Evolutionary conservation across 202 grass and related monocot species (phyloP), one percentile per base, ranked within the genome.

Genomic region (Setaria italica): DNA sequence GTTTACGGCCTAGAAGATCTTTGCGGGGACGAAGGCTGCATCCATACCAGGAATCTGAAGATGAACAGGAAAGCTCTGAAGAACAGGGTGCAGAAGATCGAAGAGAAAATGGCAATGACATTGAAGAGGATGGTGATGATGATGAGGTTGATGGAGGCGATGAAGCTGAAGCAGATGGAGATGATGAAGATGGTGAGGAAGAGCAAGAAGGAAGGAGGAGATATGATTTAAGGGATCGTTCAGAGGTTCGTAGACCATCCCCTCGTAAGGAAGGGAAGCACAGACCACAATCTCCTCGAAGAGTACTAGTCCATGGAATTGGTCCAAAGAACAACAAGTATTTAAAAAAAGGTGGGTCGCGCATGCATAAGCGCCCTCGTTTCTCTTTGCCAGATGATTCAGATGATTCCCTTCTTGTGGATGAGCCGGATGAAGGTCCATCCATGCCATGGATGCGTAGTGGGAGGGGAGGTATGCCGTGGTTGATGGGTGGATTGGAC

Each of bases 381-480:
- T 90, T 93, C 17, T 85, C 97, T 50, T 68, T 99, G 78, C 97
- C 97, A 83, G 94, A 99, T 43, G 97, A 99, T 85, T 94, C 97
- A 72, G 97, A 99, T 82, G 97, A 99, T 85, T 99, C 97, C 83
- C 97, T 99, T 84, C 92, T 99, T 82, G 97, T 99, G 77, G 94
- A 99, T 62, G 97, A 99, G 63, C 88, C 92, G 5, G 94, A 99
- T 64, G 88, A 95, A 60, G 87, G 93, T 30, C 90, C 92, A 80
- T 87, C 90, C 65, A 84, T 90, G 78, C 94, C 94, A 81, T 99
- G 97, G 97, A 89, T 84, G 82, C 90, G 97, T 59, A 77, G 85
- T 85, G 89, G 88, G 17, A 92, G 87, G 51, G 88, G 92, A 34
- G 85, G 97, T 62, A 87, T 86, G 79, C 92, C 97, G 20, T 97